Evolutionary conservation across 352 stramenopile species (phyloP).

Genomic region (Globisporangium canariense): DNA sequence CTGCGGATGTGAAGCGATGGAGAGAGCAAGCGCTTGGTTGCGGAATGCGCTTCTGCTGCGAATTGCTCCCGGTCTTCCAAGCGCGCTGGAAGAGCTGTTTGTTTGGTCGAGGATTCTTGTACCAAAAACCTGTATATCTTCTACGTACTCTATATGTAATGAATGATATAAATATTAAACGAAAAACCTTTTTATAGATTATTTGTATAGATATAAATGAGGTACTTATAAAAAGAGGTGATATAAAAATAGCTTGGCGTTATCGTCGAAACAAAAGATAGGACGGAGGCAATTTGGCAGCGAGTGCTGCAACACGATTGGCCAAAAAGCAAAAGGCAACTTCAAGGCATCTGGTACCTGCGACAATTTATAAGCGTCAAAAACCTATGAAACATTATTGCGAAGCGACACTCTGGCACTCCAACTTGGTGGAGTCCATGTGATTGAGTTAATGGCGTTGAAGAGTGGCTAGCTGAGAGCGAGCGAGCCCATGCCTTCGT

Average conservation of each 20-base stretch:
- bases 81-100: not conserved
- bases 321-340: conserved; percentile 4
- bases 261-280: conserved; percentile 17
- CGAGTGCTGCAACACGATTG: not conserved
- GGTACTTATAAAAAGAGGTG: not conserved
- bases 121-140: not conserved
- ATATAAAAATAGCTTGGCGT: not conserved
- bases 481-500: too few relatives aligned
- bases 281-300: conserved; percentile 6
- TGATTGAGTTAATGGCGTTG: too few relatives aligned
- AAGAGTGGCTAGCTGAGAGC: too few relatives aligned
- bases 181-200: too few relatives aligned
- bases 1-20: not conserved
- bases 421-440: too few relatives aligned
- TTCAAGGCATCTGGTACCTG: conserved; percentile 3
- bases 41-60: not conserved
- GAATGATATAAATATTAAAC: too few relatives aligned
- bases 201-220: too few relatives aligned
- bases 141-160: too few relatives aligned
- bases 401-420: too few relatives aligned
- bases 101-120: not conserved
- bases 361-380: not conserved
- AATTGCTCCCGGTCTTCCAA: conserved; percentile 1
- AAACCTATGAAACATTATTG: not conserved
- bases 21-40: not conserved